A percentile compares a stretch with the other conserved stretches of the same genome.
Conservation (phyloP, 106 monocot species). For the Narthecium ossifragum region DNA sequence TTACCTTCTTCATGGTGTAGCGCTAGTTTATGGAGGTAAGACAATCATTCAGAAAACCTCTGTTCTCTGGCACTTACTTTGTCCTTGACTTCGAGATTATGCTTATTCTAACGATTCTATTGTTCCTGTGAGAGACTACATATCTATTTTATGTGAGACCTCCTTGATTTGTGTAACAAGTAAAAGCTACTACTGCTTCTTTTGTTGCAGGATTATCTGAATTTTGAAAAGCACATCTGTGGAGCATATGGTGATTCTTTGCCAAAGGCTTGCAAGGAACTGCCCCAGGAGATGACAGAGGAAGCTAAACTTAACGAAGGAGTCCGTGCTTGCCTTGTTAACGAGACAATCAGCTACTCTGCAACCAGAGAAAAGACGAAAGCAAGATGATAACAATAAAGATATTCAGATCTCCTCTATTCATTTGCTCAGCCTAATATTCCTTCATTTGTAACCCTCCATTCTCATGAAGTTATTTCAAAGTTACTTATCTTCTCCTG, state of each 20-base stretch:
- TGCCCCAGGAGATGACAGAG: background rate
- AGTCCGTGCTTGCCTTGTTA: constrained; percentile 11
- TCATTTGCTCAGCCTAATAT: background rate
- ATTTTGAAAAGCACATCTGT: constrained; percentile 54
- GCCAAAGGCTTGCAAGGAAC: constrained; percentile 33
- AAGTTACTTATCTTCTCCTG: too few relatives aligned
- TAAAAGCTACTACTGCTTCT: background rate
- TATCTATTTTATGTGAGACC: background rate
- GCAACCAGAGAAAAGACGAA: background rate
- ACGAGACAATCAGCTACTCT: background rate
- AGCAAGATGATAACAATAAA: too few relatives aligned
- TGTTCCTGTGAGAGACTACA: background rate
- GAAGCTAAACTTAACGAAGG: constrained; percentile 14
- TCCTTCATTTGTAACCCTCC: background rate
- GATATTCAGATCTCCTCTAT: background rate
- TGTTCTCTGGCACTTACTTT: too few relatives aligned
- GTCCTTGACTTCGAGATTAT: background rate
- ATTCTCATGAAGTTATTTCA: too few relatives aligned
- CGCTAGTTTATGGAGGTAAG: background rate
- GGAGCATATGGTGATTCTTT: constrained; percentile 40
- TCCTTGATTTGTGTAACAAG: background rate
- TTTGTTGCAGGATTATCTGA: constrained; percentile 47
- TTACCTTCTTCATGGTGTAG: too few relatives aligned
- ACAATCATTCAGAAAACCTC: background rate
- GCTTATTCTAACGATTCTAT: background rate